Evolutionary conservation across 495 filamentous ascomycete species (phyloP).

Genomic region (Neurospora hispaniola): DNA sequence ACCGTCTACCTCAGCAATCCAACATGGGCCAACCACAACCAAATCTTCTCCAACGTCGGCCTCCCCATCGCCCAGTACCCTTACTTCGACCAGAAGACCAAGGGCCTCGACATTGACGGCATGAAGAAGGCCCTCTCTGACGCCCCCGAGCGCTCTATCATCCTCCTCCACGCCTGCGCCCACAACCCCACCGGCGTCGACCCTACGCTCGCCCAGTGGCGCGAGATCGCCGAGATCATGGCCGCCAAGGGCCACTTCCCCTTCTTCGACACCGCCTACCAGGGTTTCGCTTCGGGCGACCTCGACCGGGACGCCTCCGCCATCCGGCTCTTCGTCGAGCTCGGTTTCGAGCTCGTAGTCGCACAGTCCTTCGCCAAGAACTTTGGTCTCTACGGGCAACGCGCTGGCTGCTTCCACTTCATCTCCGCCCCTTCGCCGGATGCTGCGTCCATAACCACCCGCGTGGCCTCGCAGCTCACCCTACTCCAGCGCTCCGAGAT

Average conservation of each 20-base stretch:
- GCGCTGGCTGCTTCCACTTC: slow-evolving; percentile 93
- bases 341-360: slow-evolving; percentile 91
- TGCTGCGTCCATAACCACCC: slow-evolving; percentile 47
- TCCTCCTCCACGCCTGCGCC: slow-evolving; percentile 92
- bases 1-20: slow-evolving; percentile 82
- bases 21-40: slow-evolving; percentile 97
- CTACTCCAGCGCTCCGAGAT: slow-evolving; percentile 96
- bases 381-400: slow-evolving; percentile 95
- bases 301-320: slow-evolving; percentile 78
- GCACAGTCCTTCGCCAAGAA: slow-evolving; percentile 99
- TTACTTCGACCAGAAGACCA: slow-evolving; percentile 80
- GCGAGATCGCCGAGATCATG: slow-evolving; percentile 69
- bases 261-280: slow-evolving; percentile 98
- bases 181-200: slow-evolving; percentile 99
- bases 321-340: slow-evolving; percentile 82
- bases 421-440: slow-evolving; percentile 64
- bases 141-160: slow-evolving; percentile 68
- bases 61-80: slow-evolving; percentile 75
- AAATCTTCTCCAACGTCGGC: slow-evolving; percentile 91
- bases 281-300: slow-evolving; percentile 93
- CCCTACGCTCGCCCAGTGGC: slow-evolving; percentile 90
- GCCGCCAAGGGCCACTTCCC: slow-evolving; percentile 75
- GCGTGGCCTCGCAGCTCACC: slow-evolving; percentile 78
- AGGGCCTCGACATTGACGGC: slow-evolving; percentile 82
- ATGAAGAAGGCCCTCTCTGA: slow-evolving; percentile 58